A percentile compares a stretch with the other conserved stretches of the same genome.
These are phyloP conservation scores for Candida incommunis DNA, from an alignment of 805 yeast genomes.

Conservation along the genomic window DNA sequence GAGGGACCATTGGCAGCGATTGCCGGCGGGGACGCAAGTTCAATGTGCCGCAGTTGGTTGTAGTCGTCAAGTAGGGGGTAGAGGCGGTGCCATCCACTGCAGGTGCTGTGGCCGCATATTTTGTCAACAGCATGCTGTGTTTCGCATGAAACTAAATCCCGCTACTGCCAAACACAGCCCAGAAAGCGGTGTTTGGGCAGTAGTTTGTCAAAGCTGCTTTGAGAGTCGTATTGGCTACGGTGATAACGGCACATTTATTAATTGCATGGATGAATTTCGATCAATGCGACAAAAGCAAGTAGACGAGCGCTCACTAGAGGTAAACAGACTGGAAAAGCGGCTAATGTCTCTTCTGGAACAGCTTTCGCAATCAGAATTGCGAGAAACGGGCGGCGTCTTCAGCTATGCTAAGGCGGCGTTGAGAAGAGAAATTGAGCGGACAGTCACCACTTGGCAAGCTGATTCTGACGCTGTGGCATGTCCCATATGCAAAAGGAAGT, in stretches of 20 bases:
- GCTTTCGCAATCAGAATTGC: slow-evolving; percentile 6
- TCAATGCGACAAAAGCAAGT: slow-evolving; percentile 27
- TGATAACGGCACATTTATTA: slow-evolving; percentile 31
- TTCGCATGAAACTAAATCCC: slow-evolving; percentile 35
- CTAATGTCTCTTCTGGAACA: slow-evolving; percentile 57
- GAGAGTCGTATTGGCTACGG: slow-evolving; percentile 37
- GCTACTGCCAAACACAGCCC: slow-evolving; percentile 32
- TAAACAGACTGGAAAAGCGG: slow-evolving; percentile 48
- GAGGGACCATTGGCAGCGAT: slow-evolving; percentile 45
- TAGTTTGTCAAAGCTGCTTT: slow-evolving; percentile 57
- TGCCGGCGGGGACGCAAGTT: slow-evolving; percentile 23
- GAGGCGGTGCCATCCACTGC: slow-evolving; percentile 54
- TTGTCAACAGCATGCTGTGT: slow-evolving; percentile 51
- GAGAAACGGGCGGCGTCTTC: slow-evolving; percentile 12
- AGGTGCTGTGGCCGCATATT: slow-evolving; percentile 60
- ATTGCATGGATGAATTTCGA: slow-evolving; percentile 31
- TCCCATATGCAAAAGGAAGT: slow-evolving; percentile 44
- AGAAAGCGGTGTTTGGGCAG: slow-evolving; percentile 45
- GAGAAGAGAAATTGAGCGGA: slow-evolving; percentile 29
- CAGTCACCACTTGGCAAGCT: slow-evolving; percentile 53
- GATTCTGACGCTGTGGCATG: slow-evolving; percentile 38
- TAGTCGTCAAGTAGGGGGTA: slow-evolving; percentile 31
- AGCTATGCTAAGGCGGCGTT: slow-evolving; percentile 14
- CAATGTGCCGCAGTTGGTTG: slow-evolving; percentile 1
- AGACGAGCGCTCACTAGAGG: slow-evolving; percentile 37